These are phyloP conservation scores for Schwanniomyces polymorphus DNA, from an alignment of 805 yeast genomes.

Conservation along the genomic window DNA sequence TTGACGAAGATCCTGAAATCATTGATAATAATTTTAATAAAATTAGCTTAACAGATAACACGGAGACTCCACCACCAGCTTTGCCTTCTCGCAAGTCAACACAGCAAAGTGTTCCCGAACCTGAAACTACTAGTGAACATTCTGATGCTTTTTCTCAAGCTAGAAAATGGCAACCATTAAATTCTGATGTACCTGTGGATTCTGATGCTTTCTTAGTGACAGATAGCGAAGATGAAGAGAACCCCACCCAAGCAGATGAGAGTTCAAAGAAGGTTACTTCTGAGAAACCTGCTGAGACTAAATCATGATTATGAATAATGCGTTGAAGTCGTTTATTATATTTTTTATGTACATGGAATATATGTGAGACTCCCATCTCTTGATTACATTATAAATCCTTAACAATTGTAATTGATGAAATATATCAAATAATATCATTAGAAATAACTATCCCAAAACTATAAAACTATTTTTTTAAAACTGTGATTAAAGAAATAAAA, in stretches of 20 bases:
- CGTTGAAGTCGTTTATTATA: neutral
- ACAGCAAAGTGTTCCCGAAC: neutral
- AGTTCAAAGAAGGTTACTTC: neutral
- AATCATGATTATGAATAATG: neutral
- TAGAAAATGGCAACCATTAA: slow-evolving; percentile 40
- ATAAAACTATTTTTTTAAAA: neutral
- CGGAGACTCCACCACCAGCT: slow-evolving; percentile 15
- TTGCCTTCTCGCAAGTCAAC: slow-evolving; percentile 13
- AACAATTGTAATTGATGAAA: too few relatives aligned
- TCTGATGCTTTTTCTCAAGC: slow-evolving; percentile 6
- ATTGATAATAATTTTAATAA: slow-evolving; percentile 50
- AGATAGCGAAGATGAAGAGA: slow-evolving; percentile 44
- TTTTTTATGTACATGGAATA: too few relatives aligned
- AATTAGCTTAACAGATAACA: slow-evolving; percentile 36
- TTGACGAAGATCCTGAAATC: slow-evolving; percentile 58
- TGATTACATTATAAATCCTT: too few relatives aligned
- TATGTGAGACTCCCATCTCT: too few relatives aligned
- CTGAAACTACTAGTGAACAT: neutral
- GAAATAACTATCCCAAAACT: neutral
- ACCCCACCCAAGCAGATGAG: slow-evolving; percentile 1
- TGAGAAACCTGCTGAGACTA: neutral
- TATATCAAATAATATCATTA: neutral
- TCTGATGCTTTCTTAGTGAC: slow-evolving; percentile 45
- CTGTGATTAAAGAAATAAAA: neutral
- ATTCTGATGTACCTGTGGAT: slow-evolving; percentile 38